These are phyloP conservation scores for Talaromyces atroroseus DNA, from an alignment of 2,329 filamentous ascomycete genomes.

Conservation along the genomic window DNA sequence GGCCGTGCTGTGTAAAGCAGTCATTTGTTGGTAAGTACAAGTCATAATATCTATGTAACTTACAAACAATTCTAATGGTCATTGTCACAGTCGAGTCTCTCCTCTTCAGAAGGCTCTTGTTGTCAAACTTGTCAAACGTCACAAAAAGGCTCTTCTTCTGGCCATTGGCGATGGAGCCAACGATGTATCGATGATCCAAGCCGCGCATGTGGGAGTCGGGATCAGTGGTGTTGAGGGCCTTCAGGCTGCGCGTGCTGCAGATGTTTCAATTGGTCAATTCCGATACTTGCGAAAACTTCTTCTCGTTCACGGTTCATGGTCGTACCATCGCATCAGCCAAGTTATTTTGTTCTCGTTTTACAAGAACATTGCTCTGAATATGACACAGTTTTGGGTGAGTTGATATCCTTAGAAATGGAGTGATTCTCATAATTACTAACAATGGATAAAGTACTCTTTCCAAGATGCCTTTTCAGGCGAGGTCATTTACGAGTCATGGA, in stretches of 20 bases:
- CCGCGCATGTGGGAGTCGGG: slow-evolving; percentile 93
- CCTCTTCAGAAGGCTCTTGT: slow-evolving; percentile 95
- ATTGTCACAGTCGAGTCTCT: slow-evolving; percentile 69
- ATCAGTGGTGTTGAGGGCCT: slow-evolving; percentile 97
- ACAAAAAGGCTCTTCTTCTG: slow-evolving; percentile 83
- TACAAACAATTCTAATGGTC: no score
- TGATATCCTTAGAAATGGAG: background rate
- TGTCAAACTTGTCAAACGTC: slow-evolving; percentile 95
- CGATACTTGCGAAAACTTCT: slow-evolving; percentile 88
- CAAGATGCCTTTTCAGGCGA: slow-evolving; percentile 97
- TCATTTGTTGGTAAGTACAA: slow-evolving; percentile 68
- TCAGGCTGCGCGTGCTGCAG: slow-evolving; percentile 89
- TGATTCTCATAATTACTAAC: slow-evolving; percentile 23
- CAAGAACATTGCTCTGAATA: slow-evolving; percentile 97
- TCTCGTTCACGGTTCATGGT: slow-evolving; percentile 94
- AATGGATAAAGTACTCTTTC: slow-evolving; percentile 69
- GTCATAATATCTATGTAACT: background rate
- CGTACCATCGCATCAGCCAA: slow-evolving; percentile 93
- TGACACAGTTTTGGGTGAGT: slow-evolving; percentile 97
- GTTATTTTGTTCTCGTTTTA: slow-evolving; percentile 98
- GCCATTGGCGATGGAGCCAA: slow-evolving; percentile 97
- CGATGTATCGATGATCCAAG: slow-evolving; percentile 99
- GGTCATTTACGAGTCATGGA: slow-evolving; percentile 99
- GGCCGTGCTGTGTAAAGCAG: slow-evolving; percentile 95
- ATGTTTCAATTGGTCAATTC: slow-evolving; percentile 95